Base-by-base conservation (phyloP, 2,329 filamentous ascomycete species). In the Sarocladium kiliense region DNA sequence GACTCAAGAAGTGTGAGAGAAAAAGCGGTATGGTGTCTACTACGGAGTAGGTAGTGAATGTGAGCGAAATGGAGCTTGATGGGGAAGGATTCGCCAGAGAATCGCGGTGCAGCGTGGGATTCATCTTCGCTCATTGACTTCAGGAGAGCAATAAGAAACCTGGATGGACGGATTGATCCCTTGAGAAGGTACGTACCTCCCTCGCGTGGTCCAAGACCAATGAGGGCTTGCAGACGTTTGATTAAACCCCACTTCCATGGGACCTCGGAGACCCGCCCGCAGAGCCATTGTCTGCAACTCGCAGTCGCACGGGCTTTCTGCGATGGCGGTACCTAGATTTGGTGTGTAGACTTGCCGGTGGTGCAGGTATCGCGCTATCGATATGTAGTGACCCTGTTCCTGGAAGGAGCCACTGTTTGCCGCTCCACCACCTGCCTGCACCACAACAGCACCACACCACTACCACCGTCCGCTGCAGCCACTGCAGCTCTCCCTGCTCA, bases 361-460 rank as follows among this genome's bases (percentile, higher is more conserved):
- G 14, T 23, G 41, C 41, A 12, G 41, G 41, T 44, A 44, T 25
- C 9, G 44, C 44, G 44, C 44, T 47, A 47, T n/a, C 21, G 16
- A 27, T 3, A 26, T 47, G 44, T 23, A 47, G 44, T 18, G 25
- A 51, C 47, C 47, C 18, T 51, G 47, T 51, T 51, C 47, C 47
- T 51, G 47, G 41, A 51, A 21, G 11, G 47, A 25, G 27, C 47
- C 47, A 51, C 47, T 36, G 3, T 51, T 36, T 36, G 47, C 47
- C 47, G 44, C 44, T 49, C 44, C 44, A 49, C 44, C 44, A 32
- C 16, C 44, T 45, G 41, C 41, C n/a, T n/a, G n/a, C n/a, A n/a
- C n/a, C n/a, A n/a, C n/a, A n/a, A n/a, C n/a, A n/a, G n/a, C n/a
- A n/a, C 41, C 21, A 18, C 41, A 5, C 18, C 41, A 44, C 44